Evolutionary conservation across 2,329 filamentous ascomycete species (phyloP).

Genomic region (Stemphylium beticola): DNA sequence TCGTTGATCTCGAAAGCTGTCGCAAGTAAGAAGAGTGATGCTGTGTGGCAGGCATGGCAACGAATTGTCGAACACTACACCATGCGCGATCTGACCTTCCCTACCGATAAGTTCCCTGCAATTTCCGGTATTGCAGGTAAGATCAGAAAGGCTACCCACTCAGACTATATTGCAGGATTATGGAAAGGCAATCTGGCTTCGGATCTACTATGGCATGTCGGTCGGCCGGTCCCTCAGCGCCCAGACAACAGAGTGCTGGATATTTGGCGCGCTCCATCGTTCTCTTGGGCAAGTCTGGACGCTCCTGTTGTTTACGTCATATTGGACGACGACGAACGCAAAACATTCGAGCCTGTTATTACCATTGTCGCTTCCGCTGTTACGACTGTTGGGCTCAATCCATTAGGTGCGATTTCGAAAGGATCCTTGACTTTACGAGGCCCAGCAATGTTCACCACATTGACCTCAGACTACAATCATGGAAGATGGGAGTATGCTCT

Average conservation of each 20-base stretch:
- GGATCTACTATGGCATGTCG: constrained; percentile 39
- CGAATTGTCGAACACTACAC: constrained; percentile 41
- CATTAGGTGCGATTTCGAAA: constrained; percentile 33
- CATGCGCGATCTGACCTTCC: constrained; percentile 33
- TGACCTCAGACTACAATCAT: constrained; percentile 22
- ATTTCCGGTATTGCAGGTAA: constrained; percentile 45
- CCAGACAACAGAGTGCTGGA: constrained; percentile 18
- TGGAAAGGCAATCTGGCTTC: constrained; percentile 41
- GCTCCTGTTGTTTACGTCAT: constrained; percentile 30
- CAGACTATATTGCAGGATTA: constrained; percentile 42
- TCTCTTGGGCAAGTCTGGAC: constrained; percentile 44
- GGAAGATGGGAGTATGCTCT: constrained; percentile 32
- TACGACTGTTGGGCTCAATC: constrained; percentile 32
- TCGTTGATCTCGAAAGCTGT: constrained; percentile 42
- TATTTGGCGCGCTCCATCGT: constrained; percentile 39
- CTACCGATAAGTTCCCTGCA: constrained; percentile 40
- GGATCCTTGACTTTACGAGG: constrained; percentile 34
- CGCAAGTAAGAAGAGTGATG: constrained; percentile 26
- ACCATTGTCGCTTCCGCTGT: constrained; percentile 23
- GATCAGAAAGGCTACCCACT: constrained; percentile 36
- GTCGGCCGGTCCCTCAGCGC: constrained; percentile 6
- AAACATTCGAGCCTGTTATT: constrained; percentile 22
- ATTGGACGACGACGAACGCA: constrained; percentile 29
- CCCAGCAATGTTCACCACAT: constrained; percentile 22
- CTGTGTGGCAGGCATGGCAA: constrained; percentile 42